A percentile compares a stretch with the other conserved stretches of the same genome.
These are phyloP conservation scores for Cyclaneusma minus DNA, from an alignment of 2,329 filamentous ascomycete genomes.

Conservation along the genomic window DNA sequence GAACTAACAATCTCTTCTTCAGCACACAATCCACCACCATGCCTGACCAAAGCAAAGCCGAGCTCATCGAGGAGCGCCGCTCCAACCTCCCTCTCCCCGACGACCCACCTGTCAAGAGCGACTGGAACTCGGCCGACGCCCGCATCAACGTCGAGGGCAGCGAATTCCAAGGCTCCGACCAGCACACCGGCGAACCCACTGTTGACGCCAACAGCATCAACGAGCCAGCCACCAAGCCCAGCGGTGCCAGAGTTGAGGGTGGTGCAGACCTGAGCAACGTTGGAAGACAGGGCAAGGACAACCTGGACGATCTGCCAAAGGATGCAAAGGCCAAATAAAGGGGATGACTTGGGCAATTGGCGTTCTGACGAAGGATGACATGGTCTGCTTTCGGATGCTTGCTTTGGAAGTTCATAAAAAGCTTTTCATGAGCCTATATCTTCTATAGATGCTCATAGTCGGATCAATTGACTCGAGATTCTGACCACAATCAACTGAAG, in stretches of 20 bases:
- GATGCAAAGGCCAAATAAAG: constrained; percentile 37
- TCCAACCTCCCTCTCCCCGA: constrained; percentile 68
- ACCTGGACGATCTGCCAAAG: constrained; percentile 36
- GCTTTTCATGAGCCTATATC: no score
- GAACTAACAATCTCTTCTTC: no score
- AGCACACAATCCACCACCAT: constrained; percentile 7
- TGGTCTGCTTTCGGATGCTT: no score
- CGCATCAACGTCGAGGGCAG: constrained; percentile 53
- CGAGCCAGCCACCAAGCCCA: constrained; percentile 41
- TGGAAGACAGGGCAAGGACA: constrained; percentile 46
- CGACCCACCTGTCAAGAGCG: constrained; percentile 57
- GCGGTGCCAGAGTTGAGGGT: constrained; percentile 29
- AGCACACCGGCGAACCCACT: constrained; percentile 32
- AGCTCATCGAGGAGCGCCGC: constrained; percentile 51
- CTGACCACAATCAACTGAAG: no score
- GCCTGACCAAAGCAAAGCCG: constrained; percentile 32
- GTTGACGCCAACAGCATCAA: constrained; percentile 38
- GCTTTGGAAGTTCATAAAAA: no score
- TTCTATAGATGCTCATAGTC: no score
- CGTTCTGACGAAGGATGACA: no score
- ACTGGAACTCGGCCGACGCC: constrained; percentile 61
- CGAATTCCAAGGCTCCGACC: constrained; percentile 29
- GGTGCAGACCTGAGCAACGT: constrained; percentile 41
- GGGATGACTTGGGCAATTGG: no score
- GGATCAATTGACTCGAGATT: no score